Evolutionary conservation across 106 monocot species (phyloP), one percentile per base, ranked within the genome.

Genomic region (Phalaenopsis aphrodite): DNA sequence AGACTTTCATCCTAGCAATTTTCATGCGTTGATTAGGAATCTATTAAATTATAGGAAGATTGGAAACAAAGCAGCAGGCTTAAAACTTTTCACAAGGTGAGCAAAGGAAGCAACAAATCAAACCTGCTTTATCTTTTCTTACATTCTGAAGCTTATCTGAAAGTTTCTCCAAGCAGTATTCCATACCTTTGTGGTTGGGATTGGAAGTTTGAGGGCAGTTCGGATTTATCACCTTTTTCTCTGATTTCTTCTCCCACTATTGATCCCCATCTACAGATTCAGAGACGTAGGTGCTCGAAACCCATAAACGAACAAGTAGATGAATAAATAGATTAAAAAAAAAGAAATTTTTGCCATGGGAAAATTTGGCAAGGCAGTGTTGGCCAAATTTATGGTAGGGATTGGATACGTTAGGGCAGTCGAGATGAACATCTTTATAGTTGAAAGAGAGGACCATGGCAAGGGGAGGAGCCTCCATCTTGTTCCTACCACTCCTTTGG

Each of bases 361-460:
- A 49, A 76, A 76, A 23, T 4, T 52, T 76, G 16, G 30, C 76
- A 48, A 76, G 17, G 76, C 76, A 76, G 76, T 76, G 49, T 3
- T 49, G 76, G 10, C 24, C 76, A 49, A 48, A 76, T 17, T 76
- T 76, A 42, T 76, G 76, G 76, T 76, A 76, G 21, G 76, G 49
- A 76, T 76, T 69, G 46, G 75, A 75, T 46, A 42, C 75, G 75
- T 46, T 42, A 21, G 75, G 75, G 75, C 75, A 75, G 4, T 46
- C 5, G 19, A 45, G 75, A 75, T 75, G 75, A 8, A 75, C 46
- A 12, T 38, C 75, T n/a, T 42, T 43, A 38, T 75, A 43, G 75
- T 75, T 75, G 45, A 75, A 75, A n/a, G 75, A 75, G 45, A 75
- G 46, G 19, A 75, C 42, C n/a, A 75, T 19, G 75, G 45, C 42